Base-by-base conservation (phyloP, 805 yeast genomes). In the Jamesozyma piceae region DNA sequence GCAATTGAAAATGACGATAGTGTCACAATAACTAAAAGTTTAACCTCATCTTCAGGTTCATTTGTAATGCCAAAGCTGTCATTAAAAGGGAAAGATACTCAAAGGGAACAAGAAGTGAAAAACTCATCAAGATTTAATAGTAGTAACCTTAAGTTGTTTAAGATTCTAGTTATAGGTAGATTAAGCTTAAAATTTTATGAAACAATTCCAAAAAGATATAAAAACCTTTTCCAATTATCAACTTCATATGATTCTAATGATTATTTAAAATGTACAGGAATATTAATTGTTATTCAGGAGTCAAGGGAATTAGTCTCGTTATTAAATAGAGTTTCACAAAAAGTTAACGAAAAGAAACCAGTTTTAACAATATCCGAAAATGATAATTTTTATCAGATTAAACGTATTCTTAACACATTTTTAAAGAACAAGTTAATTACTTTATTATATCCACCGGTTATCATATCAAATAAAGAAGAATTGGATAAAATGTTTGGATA, bases 1-100 rank as follows among this genome's bases (percentile, higher is more conserved):
- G 30, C 30, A 4, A 35, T 14, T 4, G 37, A 14, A 15, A 18
- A 44, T 10, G 48, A 42, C 14, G 42, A 41, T 20, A 40, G 31
- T 14, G 37, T 43, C 11, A 55, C 61, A 3, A 45, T 54, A 11
- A 53, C 52, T 6, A 51, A 49, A 24, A 54, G 57, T 42, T 29
- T 56, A 5, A 51, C 55, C 4, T 50, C 56, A n/a, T 57, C 63
- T 4, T 49, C 57, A 3, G 55, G 50, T 34, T 56, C 60, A n/a
- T 60, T 60, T 41, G 54, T 61, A 11, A 61, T 61, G 64, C 64
- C 64, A 13, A 60, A 51, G 42, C 38, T 60, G 19, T 56, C 64
- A 1, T 34, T 54, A 14, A 13, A 37, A n/a, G 24, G 29, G 17
- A 30, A 27, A 27, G 36, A 31, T 3, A 24, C 10, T 24, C 28